These are phyloP conservation scores for Fusarium coicis DNA, from an alignment of 2,329 filamentous ascomycete genomes.

Conservation along the genomic window DNA sequence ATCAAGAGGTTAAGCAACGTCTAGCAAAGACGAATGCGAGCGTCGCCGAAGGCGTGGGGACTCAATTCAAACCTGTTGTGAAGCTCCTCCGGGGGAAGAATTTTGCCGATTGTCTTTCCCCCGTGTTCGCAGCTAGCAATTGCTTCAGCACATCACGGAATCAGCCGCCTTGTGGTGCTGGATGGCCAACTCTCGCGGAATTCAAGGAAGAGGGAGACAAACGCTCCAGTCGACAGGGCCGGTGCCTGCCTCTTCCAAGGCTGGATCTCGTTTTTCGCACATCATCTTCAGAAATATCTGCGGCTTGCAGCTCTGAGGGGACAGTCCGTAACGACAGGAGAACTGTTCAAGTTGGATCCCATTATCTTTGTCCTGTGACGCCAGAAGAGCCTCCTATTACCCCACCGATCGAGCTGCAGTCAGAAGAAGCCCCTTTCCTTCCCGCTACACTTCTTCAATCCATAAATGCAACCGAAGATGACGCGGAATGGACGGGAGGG, in stretches of 20 bases:
- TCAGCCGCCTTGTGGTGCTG: slow-evolving; percentile 28
- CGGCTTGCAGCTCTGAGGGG: slow-evolving; percentile 36
- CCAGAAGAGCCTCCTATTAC: not conserved
- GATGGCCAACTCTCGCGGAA: slow-evolving; percentile 51
- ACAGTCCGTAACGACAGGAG: slow-evolving; percentile 44
- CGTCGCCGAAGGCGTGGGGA: slow-evolving; percentile 11
- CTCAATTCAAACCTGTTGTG: slow-evolving; percentile 6
- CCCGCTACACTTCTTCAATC: slow-evolving; percentile 12
- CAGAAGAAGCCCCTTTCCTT: slow-evolving; percentile 15
- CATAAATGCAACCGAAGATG: slow-evolving; percentile 10
- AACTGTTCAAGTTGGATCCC: slow-evolving; percentile 35
- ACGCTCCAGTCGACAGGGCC: slow-evolving; percentile 37
- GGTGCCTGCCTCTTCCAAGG: slow-evolving; percentile 49
- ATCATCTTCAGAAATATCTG: slow-evolving; percentile 4
- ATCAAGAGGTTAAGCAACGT: slow-evolving; percentile 38
- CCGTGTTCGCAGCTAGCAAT: slow-evolving; percentile 47
- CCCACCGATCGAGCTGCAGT: slow-evolving; percentile 7
- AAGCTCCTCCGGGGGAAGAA: slow-evolving; percentile 44
- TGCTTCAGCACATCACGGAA: slow-evolving; percentile 47
- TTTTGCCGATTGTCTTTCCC: slow-evolving; percentile 46
- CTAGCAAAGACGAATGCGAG: slow-evolving; percentile 33
- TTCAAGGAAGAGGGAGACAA: slow-evolving; percentile 52
- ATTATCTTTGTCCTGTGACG: slow-evolving; percentile 37
- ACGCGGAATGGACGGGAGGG: not conserved
- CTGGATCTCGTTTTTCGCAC: slow-evolving; percentile 34